Percentiles rank a stretch among this genome's conserved stretches.
phyloP scores from a whole-genome alignment of 164 flowering plant genomes.

The Nelumbo lutea region DNA sequence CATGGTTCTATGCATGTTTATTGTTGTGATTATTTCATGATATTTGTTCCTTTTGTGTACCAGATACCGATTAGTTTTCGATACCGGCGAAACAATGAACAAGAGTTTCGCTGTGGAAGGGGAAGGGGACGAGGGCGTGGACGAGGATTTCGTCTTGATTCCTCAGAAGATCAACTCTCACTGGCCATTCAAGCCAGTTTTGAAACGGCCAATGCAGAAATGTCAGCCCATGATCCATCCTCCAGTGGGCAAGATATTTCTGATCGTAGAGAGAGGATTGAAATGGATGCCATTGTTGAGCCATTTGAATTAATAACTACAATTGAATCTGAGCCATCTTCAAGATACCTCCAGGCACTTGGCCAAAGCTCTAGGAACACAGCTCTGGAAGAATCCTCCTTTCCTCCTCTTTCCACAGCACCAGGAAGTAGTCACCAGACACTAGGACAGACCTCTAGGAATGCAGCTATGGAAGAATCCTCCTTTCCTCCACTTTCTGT shows the following conservation, averaged over 20 bases:
- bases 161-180: conserved; percentile 43
- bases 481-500: conserved; percentile 57
- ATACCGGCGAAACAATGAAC: conserved; percentile 41
- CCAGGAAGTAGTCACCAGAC: conserved; percentile 33
- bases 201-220: conserved; percentile 29
- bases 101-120: conserved; percentile 51
- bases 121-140: conserved; percentile 8
- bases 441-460: conserved; percentile 8
- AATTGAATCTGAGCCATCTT: conserved; percentile 42
- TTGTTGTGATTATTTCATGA: not conserved
- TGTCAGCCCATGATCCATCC: conserved; percentile 21
- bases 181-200: conserved; percentile 58
- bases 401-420: conserved; percentile 51
- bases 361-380: conserved; percentile 27
- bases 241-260: conserved; percentile 17
- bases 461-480: conserved; percentile 38
- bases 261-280: conserved; percentile 23
- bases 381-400: conserved; percentile 46
- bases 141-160: conserved; percentile 36
- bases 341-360: conserved; percentile 56
- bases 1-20: too few species aligned
- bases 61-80: conserved; percentile 72
- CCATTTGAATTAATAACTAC: conserved; percentile 38
- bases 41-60: not conserved
- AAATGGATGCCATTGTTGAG: conserved; percentile 32